Conservation (phyloP, 1,284 basidiomycete genomes). For the Salmacisia buchloeana region DNA sequence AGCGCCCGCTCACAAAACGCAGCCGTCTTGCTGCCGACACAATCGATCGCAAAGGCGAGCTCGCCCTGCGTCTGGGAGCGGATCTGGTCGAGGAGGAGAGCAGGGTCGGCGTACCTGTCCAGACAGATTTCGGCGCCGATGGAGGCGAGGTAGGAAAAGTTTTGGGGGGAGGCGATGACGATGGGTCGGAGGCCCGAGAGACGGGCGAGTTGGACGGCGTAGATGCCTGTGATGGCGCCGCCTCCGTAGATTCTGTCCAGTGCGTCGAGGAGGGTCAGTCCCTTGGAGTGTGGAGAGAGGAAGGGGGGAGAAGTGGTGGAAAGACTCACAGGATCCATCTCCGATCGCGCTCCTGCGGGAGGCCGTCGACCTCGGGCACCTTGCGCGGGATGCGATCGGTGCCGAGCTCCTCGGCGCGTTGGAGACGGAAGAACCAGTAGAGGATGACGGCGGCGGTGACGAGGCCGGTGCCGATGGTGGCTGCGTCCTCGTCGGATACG, state of each 20-base stretch:
- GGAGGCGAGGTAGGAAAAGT: slow-evolving; percentile 28
- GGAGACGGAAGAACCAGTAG: slow-evolving; percentile 33
- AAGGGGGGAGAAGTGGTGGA: neutral
- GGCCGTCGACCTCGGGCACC: neutral
- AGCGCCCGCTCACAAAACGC: slow-evolving; percentile 20
- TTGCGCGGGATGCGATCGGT: neutral
- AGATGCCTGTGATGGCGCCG: slow-evolving; percentile 40
- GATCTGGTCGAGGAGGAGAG: slow-evolving; percentile 21
- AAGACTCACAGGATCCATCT: slow-evolving; percentile 29
- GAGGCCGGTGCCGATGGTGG: slow-evolving; percentile 40
- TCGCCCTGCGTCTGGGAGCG: slow-evolving; percentile 10
- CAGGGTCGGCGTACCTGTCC: slow-evolving; percentile 22
- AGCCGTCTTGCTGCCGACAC: slow-evolving; percentile 32
- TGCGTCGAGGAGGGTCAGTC: neutral
- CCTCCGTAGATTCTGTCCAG: slow-evolving; percentile 31
- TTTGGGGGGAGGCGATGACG: slow-evolving; percentile 27
- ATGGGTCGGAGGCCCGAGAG: slow-evolving; percentile 24
- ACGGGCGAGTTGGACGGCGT: slow-evolving; percentile 29
- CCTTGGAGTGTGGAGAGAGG: neutral
- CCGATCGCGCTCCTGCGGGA: neutral
- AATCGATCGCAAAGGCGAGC: slow-evolving; percentile 33
- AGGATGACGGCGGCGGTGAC: slow-evolving; percentile 46
- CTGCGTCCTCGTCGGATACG: slow-evolving; percentile 27
- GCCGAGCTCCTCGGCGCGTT: slow-evolving; percentile 11
- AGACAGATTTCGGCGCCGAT: slow-evolving; percentile 27